Base-by-base conservation (phyloP, 2,329 filamentous ascomycete genomes). In the Aureobasidium namibiae region DNA sequence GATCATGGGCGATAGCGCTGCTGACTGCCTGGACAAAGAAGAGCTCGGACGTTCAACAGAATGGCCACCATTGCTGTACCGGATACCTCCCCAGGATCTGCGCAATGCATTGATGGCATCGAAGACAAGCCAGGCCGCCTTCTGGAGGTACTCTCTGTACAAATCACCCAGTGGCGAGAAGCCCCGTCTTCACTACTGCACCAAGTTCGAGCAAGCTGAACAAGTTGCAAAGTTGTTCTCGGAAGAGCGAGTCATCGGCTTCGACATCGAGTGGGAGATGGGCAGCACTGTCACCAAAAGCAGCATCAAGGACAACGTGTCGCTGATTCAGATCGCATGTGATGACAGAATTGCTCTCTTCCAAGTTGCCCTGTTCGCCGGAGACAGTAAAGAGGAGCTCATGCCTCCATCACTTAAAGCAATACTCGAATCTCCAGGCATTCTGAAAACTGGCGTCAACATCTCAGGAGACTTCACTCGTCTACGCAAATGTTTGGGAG, bases 231-330 rank as follows among this genome's bases (percentile, higher is more conserved):
- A 81, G 60, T 79, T 87, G 60, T 96, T 96, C 65, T 68, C 85
- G 39, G 65, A 80, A 26, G 84, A 94, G 67, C 77, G 82, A 39
- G 73, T 95, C 2, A 70, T 96, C n/a, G 92, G 92, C 0, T 90
- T 96, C 62, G 92, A 96, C 67, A 80, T 96, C 62, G 92, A 96
- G 74, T 96, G 92, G 92, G 79, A 83, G 56, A 74, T 68, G 6
- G 76, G 70, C 21, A 66, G 63, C 8, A 70, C 78, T 41, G 64
- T 58, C 21, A 49, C 52, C 3, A 48, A 48, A 10, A 36, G 61
- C 14, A 76, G 78, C 3, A 73, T 85, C 4, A 86, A 88, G 63
- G 77, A 80, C 54, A 90, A 91, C 62, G 82, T 95, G 7, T 92
- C 89, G 0, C 73, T 96, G 38, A 86, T 96, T 44, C 92, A 96